Base-by-base conservation (phyloP, 2,329 filamentous ascomycete genomes). In the Aspergillus hiratsukae region DNA sequence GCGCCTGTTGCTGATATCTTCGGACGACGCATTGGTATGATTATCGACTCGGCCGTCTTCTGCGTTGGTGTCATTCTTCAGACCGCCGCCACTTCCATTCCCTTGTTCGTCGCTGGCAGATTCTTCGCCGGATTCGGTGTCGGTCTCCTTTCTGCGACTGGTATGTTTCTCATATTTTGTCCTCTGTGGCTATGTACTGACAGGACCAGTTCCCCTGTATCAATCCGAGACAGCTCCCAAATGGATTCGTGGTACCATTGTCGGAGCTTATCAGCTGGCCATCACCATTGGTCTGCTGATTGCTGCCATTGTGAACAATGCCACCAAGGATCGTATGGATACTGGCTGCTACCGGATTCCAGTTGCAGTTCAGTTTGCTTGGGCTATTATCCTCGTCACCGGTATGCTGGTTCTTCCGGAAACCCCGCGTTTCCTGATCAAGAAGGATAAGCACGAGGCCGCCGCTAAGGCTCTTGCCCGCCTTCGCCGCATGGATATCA, bases 351-450 rank as follows among this genome's bases (percentile, higher is more conserved):
- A 91, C 80, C 87, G 90, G 62, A 90, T 94, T 57, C 87, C 89
- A 49, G 90, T 94, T 63, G 84, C 79, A 43, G 78, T 95, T 52
- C 90, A 95, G 75, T 90, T 91, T 76, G 75, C 84, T 54, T 95
- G 89, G 87, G 89, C 88, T 46, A 52, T 91, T 49, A 87, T 94
- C 61, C 85, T 95, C 23, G 88, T 78, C 23, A 71, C 68, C 53
- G 90, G 90, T 66, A 83, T 95, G 53, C 75, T 90, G 62, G 73
- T 90, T 67, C 84, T 95, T 14, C 90, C 90, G 51, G 90, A 95
- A 72, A 91, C 89, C 0, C 90, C 90, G 35, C 87, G 90, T 63
- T 94, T 87, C 81, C 90, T 85, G 67, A 88, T 95, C 77, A 91
- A 90, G 80, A 85, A 85, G 69, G 87, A 87, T 58, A 79, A 83